Base-by-base conservation (phyloP, 164 flowering plant species). In the Paratinospora sagittata region DNA sequence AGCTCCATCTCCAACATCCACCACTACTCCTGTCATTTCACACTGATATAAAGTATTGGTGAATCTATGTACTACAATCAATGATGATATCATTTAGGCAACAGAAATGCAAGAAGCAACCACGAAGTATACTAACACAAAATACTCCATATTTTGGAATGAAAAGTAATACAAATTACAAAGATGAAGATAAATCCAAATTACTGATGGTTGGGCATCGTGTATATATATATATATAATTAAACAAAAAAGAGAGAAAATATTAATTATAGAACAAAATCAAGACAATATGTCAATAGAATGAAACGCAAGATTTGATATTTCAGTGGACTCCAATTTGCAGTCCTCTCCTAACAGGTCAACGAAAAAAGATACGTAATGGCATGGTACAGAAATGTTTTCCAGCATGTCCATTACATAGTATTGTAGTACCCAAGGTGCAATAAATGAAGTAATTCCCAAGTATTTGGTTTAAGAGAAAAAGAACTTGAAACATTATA, bases 11-110 rank as follows among this genome's bases (percentile, higher is more conserved):
- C 98, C 98, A 81, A 92, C 83, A 80, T 95, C 97, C 43, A 95
- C 94, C 34, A 95, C 98, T 72, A 92, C 97, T 27, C 97, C 98
- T 87, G 97, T 95, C 98, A 95, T 95, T 87, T 95, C 98, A 81
- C 98, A 95, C 97, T 95, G 86, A 78, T 61, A 61, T 45, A 58
- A 83, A 75, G 70, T 74, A 63, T 67, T 70, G 66, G 77, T 85
- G 75, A 82, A 74, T 78, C 77, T 75, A 72, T 79, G 52, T 72
- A 65, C 65, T 66, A 67, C 34, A 63, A 65, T 62, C 36, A 75
- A 67, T 60, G 24, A 66, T 8, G 8, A 66, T 55, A 16, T 55
- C 61, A 4, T 21, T 9, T n/a, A 55, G 23, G 21, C 61, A 55
- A 21, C 61, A 21, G 61, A 55, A 55, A 19, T n/a, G 61, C 21